Evolutionary conservation across 306 rosid genomes (phyloP).

Genomic region (Calophaca sinica): DNA sequence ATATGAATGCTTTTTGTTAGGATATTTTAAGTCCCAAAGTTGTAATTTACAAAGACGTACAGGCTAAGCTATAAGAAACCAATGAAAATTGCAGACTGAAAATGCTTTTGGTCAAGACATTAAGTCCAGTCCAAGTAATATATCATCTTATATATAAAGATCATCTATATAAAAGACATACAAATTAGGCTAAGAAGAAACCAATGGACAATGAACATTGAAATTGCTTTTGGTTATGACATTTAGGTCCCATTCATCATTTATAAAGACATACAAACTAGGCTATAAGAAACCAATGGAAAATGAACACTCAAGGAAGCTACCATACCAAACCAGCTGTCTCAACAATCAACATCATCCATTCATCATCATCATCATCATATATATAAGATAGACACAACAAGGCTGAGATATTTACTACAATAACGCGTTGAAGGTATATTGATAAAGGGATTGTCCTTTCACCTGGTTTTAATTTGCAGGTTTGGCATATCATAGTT

Average conservation of each 20-base stretch:
- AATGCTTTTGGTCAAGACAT: background rate
- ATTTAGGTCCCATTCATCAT: constrained; percentile 6
- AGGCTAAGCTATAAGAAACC: background rate
- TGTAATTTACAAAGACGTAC: background rate
- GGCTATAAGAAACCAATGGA: constrained; percentile 8
- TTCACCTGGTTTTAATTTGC: background rate
- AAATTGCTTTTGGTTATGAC: constrained; percentile 13
- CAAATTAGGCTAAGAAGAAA: background rate
- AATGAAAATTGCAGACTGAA: background rate
- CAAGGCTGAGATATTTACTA: background rate
- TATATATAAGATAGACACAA: background rate
- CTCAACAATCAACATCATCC: background rate
- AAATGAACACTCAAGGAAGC: background rate
- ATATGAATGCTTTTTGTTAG: background rate
- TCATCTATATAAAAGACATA: too few relatives aligned
- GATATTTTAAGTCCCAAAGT: too few relatives aligned
- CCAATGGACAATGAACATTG: constrained; percentile 13
- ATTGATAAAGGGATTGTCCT: constrained; percentile 22
- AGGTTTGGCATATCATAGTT: background rate
- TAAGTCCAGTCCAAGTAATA: constrained; percentile 4
- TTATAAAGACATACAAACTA: background rate
- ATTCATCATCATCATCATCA: background rate
- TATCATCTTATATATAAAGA: too few relatives aligned
- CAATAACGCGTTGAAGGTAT: background rate
- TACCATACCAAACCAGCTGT: constrained; percentile 15